A percentile compares a stretch with the other conserved stretches of the same genome.
These are phyloP conservation scores for Inga oerstediana DNA, from an alignment of 306 rosid species.

Conservation along the genomic window DNA sequence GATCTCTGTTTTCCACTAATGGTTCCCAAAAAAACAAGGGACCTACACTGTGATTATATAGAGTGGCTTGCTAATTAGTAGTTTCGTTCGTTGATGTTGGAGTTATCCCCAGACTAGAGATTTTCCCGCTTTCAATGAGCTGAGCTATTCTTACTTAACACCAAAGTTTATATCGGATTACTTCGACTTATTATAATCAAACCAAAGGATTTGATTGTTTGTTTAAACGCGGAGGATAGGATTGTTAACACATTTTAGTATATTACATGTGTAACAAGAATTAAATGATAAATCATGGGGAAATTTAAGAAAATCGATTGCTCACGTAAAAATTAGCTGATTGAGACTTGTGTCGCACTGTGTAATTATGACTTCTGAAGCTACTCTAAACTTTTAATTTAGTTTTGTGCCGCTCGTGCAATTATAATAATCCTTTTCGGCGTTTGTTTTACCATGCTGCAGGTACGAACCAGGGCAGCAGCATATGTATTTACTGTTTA, in stretches of 20 bases:
- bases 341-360: neutral
- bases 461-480: slow-evolving; percentile 55
- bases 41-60: neutral
- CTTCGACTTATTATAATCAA: neutral
- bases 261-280: neutral
- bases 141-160: neutral
- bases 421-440: neutral
- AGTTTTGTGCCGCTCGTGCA: neutral
- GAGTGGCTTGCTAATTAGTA: neutral
- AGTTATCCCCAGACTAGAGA: neutral
- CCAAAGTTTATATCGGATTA: neutral
- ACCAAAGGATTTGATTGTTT: neutral
- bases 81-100: neutral
- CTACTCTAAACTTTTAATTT: neutral
- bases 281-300: neutral
- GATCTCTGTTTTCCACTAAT: neutral
- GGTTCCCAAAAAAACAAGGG: neutral
- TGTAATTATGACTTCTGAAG: slow-evolving; percentile 3
- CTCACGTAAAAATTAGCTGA: neutral
- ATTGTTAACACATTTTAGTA: neutral
- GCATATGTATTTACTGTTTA: slow-evolving; percentile 52
- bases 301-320: neutral
- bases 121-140: neutral
- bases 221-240: neutral
- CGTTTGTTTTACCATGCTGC: slow-evolving; percentile 37